Conservation (phyloP, 495 filamentous ascomycete genomes). For the Penicillium ochrochloron region DNA sequence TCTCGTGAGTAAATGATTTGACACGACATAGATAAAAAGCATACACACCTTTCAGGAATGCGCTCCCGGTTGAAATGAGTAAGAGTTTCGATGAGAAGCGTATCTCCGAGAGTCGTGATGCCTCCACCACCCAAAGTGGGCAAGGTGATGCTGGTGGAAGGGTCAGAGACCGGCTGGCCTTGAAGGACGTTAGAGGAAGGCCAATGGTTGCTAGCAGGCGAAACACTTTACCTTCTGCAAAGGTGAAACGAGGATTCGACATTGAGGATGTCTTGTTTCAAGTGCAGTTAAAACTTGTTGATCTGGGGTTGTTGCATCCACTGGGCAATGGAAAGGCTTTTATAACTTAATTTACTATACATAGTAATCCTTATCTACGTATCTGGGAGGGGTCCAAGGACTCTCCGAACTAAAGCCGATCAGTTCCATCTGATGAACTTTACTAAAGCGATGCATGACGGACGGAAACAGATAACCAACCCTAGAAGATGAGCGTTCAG, state of each 20-base stretch:
- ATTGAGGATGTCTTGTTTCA: background rate
- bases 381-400: background rate
- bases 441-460: background rate
- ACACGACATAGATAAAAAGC: background rate
- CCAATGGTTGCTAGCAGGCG: background rate
- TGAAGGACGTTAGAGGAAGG: constrained; percentile 15
- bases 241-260: constrained; percentile 17
- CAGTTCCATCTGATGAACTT: background rate
- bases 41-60: constrained; percentile 56
- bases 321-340: background rate
- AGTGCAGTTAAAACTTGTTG: background rate
- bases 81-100: constrained; percentile 42
- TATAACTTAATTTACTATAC: background rate
- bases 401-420: background rate
- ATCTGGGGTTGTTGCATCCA: background rate
- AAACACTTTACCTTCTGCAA: constrained; percentile 29
- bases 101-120: constrained; percentile 35
- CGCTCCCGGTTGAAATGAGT: constrained; percentile 72
- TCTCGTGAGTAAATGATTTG: background rate
- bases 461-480: background rate
- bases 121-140: constrained; percentile 36
- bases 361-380: background rate
- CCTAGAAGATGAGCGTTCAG: background rate
- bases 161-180: constrained; percentile 36
- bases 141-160: constrained; percentile 33